Base-by-base conservation (phyloP, 768 basidiomycete genomes). In the Chiua virens region DNA sequence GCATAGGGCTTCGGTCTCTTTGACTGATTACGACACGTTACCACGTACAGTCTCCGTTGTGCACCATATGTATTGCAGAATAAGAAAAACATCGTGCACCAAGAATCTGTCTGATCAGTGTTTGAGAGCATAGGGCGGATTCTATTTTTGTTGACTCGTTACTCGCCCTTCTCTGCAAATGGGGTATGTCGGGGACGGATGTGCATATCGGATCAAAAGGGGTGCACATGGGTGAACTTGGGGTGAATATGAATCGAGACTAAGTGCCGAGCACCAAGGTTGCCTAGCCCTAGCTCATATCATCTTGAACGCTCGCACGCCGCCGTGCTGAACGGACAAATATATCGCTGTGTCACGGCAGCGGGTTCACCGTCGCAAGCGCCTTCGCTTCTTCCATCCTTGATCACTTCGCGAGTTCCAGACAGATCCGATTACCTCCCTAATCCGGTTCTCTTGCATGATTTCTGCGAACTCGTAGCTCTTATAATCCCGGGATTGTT, bases 1-100 rank as follows among this genome's bases (percentile, higher is more conserved):
- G 30, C 62, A 0, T 61, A 89, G 92, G 93, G 93, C 79, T 92
- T 96, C 70, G 92, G 93, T 77, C 81, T 96, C 52, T 96, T 96
- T 75, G 92, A 93, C 74, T 94, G 69, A 69, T 55, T 55, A 50
- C 49, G 34, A 55, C 21, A 30, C 47, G 30, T 49, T 53, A 35
- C n/a, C 42, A 54, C 45, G 52, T 69, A 61, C 44, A 43, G 23
- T 45, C 18, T 47, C 22, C 25, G 21, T 41, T 43, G 40, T 49
- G 55, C 51, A 43, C 53, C 35, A 49, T 45, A 46, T 67, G 52
- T 68, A 70, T 52, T 57, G 54, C 50, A 56, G 46, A 48, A 42
- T 47, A 53, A 54, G 58, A 45, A 55, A 42, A 52, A 41, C 49
- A 59, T 48, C 20, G 46, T 52, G 54, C 49, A 44, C 42, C 10